phyloP scores from a whole-genome alignment of 768 basidiomycete species.

The Scleroderma citrinum region DNA sequence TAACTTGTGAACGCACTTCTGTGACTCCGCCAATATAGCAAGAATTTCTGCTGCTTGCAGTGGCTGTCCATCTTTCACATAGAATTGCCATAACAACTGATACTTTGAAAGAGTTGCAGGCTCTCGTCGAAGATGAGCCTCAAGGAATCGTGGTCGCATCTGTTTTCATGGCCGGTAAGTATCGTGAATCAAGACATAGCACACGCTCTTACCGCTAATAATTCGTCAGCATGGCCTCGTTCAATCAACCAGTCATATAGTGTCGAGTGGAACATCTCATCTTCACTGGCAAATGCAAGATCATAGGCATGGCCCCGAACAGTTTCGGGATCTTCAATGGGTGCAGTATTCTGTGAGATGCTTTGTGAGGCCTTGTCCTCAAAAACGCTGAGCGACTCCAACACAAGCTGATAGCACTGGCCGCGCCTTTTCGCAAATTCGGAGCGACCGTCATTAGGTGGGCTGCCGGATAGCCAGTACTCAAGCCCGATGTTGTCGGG shows the following conservation, averaged over 20 bases:
- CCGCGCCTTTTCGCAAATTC: conserved; percentile 55
- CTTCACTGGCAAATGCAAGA: conserved; percentile 76
- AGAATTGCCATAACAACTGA: conserved; percentile 95
- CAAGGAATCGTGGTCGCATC: conserved; percentile 86
- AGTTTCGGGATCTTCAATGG: conserved; percentile 53
- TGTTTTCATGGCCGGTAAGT: conserved; percentile 25
- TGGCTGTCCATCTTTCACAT: conserved; percentile 86
- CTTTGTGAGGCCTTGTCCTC: conserved; percentile 51
- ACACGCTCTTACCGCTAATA: conserved; percentile 69
- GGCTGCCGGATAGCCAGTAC: conserved; percentile 64
- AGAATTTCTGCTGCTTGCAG: conserved; percentile 86
- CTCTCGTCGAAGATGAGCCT: conserved; percentile 79
- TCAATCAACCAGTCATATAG: conserved; percentile 92
- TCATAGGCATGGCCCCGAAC: conserved; percentile 84
- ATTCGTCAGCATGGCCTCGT: conserved; percentile 74
- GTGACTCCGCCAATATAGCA: conserved; percentile 75
- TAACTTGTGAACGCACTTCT: conserved; percentile 46
- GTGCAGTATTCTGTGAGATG: conserved; percentile 20
- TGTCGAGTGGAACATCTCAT: conserved; percentile 90
- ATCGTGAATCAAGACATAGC: conserved; percentile 1
- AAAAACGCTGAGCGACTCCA: conserved; percentile 76
- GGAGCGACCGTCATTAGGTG: conserved; percentile 53
- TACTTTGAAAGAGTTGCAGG: conserved; percentile 76
- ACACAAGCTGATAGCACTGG: conserved; percentile 75
- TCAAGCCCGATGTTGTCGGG: conserved; percentile 67